Conservation (phyloP, 1,284 basidiomycete species). For the Farysia itapuensis region DNA sequence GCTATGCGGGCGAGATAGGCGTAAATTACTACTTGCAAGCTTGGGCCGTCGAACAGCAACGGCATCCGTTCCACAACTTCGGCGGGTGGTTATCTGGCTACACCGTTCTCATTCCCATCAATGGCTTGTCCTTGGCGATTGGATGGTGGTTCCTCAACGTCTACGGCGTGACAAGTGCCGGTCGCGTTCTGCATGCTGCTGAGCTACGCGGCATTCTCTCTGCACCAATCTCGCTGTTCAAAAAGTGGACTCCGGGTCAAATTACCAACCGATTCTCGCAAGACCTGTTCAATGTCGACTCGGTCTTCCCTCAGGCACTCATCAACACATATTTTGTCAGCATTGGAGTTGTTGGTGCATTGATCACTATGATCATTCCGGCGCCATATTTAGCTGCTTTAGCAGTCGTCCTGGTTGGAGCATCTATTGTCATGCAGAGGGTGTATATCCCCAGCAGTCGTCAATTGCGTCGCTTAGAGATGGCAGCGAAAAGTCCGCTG, state of each 20-base stretch:
- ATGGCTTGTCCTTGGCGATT: conserved; percentile 4
- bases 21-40: conserved; percentile 20
- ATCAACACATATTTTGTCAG: conserved; percentile 8
- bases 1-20: not conserved
- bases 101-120: conserved; percentile 1
- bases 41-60: conserved; percentile 19
- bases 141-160: conserved; percentile 6
- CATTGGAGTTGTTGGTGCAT: conserved; percentile 4
- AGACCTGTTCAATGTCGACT: conserved; percentile 40
- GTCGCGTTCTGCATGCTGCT: conserved; percentile 16
- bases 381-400: conserved; percentile 33
- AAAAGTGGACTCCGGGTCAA: conserved; percentile 27
- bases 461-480: conserved; percentile 41
- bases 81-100: conserved; percentile 18
- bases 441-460: conserved; percentile 43
- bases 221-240: conserved; percentile 38
- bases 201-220: conserved; percentile 23
- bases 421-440: conserved; percentile 18
- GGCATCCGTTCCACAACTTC: conserved; percentile 11
- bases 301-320: conserved; percentile 12
- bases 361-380: conserved; percentile 29
- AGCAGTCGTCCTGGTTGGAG: conserved; percentile 4
- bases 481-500: conserved; percentile 40
- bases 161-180: conserved; percentile 10
- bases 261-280: conserved; percentile 49